phyloP scores from a whole-genome alignment of 148 eudicot genomes.

The Silene latifolia region DNA sequence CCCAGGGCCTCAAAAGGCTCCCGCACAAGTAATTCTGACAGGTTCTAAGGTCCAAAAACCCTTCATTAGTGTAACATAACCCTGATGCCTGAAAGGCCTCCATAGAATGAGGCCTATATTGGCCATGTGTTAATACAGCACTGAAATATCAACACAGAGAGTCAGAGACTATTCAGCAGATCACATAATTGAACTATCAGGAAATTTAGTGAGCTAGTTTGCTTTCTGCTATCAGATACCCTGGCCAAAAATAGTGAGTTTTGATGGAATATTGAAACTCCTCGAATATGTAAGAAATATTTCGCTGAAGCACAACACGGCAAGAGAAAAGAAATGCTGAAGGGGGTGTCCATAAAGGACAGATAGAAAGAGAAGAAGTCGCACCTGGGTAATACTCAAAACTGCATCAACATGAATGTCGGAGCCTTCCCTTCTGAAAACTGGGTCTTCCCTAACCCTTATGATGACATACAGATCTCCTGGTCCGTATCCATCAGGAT shows the following conservation, averaged over 20 bases:
- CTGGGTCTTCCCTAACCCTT: slow-evolving; percentile 92
- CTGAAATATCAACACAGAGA: too few relatives aligned
- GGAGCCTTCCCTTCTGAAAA: slow-evolving; percentile 85
- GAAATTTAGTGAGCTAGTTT: background rate
- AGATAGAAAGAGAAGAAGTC: background rate
- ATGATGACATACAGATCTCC: slow-evolving; percentile 80
- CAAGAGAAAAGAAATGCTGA: background rate
- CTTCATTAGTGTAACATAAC: too few relatives aligned
- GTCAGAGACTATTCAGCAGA: background rate
- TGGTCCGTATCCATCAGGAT: slow-evolving; percentile 88
- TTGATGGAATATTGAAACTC: background rate
- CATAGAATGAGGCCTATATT: too few relatives aligned
- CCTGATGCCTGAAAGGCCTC: too few relatives aligned
- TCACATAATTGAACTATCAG: background rate
- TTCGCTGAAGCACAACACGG: background rate
- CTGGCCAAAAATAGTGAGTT: background rate
- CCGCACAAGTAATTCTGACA: too few relatives aligned
- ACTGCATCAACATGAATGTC: slow-evolving; percentile 88
- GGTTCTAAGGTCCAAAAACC: too few relatives aligned
- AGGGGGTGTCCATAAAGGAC: background rate
- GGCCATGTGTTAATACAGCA: too few relatives aligned
- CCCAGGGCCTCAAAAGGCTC: too few relatives aligned
- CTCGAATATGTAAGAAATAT: background rate
- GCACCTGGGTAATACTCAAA: slow-evolving; percentile 78
- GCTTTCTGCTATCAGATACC: background rate